phyloP scores from a whole-genome alignment of 148 eudicot genomes.

The Camellia lanceoleosa region DNA sequence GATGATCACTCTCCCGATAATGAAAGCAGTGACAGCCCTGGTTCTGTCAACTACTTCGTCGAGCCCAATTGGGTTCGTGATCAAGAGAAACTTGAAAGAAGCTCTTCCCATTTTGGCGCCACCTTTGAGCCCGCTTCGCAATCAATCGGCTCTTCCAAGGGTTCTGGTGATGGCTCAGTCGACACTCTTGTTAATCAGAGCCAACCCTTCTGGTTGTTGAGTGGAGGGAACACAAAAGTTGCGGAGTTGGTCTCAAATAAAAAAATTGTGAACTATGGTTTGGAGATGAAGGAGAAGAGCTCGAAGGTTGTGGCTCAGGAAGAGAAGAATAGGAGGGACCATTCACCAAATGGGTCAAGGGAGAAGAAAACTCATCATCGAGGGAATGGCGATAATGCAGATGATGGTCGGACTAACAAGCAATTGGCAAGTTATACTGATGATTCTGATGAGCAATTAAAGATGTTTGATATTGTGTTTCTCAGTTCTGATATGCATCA shows the following conservation, averaged over 20 bases:
- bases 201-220: not conserved
- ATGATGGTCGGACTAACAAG: slow-evolving; percentile 11
- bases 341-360: no score
- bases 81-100: slow-evolving; percentile 2
- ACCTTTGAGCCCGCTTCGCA: slow-evolving; percentile 20
- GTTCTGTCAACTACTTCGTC: not conserved
- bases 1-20: slow-evolving; percentile 11
- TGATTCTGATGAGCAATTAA: slow-evolving; percentile 33
- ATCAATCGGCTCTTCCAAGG: slow-evolving; percentile 28
- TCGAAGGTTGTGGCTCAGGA: no score
- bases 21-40: slow-evolving; percentile 1
- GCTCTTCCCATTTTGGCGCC: slow-evolving; percentile 11
- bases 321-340: no score
- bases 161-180: slow-evolving; percentile 16
- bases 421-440: slow-evolving; percentile 37
- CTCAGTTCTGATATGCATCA: slow-evolving; percentile 12
- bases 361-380: no score
- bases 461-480: slow-evolving; percentile 40
- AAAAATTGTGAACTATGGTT: no score
- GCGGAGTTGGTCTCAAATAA: no score
- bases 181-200: slow-evolving; percentile 24
- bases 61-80: slow-evolving; percentile 9
- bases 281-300: no score
- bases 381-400: no score
- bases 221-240: no score